Percentiles rank a stretch among this genome's conserved stretches.
Conservation (phyloP, 2,329 filamentous ascomycete genomes). For the Tolypocladium amazonense region DNA sequence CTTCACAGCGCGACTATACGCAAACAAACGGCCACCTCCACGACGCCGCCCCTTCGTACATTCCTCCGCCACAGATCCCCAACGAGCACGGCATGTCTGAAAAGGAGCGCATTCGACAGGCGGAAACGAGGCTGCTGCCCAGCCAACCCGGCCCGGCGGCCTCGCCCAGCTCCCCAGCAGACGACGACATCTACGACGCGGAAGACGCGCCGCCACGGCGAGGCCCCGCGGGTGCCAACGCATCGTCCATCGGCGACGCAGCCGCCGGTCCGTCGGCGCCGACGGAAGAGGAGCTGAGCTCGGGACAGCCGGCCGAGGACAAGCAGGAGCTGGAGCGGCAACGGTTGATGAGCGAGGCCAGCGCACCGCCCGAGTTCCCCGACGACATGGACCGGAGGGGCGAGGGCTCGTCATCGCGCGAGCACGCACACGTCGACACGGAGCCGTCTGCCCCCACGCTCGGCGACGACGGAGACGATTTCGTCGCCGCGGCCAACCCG, state of each 20-base stretch:
- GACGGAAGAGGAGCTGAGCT: constrained; percentile 31
- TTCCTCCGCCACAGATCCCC: constrained; percentile 49
- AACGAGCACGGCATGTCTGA: constrained; percentile 60
- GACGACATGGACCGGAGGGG: constrained; percentile 35
- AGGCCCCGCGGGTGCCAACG: constrained; percentile 3
- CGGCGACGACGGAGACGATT: constrained; percentile 37
- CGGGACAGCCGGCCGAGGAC: constrained; percentile 43
- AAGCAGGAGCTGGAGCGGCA: constrained; percentile 68
- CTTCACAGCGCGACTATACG: constrained; percentile 2
- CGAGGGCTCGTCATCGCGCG: constrained; percentile 17
- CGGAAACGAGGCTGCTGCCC: constrained; percentile 70
- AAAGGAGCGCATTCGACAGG: constrained; percentile 68
- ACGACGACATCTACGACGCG: constrained; percentile 42
- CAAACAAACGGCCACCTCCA: constrained; percentile 9
- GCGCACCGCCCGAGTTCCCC: constrained; percentile 49
- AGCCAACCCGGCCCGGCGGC: constrained; percentile 50
- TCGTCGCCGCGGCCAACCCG: constrained; percentile 15
- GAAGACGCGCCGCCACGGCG: constrained; percentile 24
- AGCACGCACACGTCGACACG: constrained; percentile 7
- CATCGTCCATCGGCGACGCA: constrained; percentile 4
- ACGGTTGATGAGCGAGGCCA: constrained; percentile 52
- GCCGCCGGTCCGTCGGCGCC: constrained; percentile 29
- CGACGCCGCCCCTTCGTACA: constrained; percentile 32
- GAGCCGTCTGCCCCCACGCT: constrained; percentile 49
- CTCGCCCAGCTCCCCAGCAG: constrained; percentile 28